Evolutionary conservation across 495 filamentous ascomycete genomes (phyloP), one percentile per base, ranked within the genome.

Genomic region (Daldinia decipiens): DNA sequence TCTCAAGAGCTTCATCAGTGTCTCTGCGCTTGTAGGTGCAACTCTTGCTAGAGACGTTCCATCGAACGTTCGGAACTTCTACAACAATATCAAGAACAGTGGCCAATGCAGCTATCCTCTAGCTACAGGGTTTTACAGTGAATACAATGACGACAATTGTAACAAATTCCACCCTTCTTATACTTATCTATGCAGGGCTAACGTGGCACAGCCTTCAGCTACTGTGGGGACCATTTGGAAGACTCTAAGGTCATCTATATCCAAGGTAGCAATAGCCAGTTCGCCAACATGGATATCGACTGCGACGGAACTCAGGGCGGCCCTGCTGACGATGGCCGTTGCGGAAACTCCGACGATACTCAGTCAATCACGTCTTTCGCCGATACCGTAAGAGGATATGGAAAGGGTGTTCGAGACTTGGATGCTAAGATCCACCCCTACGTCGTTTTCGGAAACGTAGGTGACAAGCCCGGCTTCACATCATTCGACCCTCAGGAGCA

Each of bases 231-330:
- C 68, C 77, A 78, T 58, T 45, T 79, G 5, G 19, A 66, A 17
- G 75, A 78, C 62, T 57, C 71, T 39, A 64, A 66, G 27, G 73
- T 81, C 62, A 74, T 82, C 57, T 84, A 81, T 66, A 55, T 82
- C 70, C 71, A 79, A 47, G 80, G 80, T 0, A 56, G 66, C 5
- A 68, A 72, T 57, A 68, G 70, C 51, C 63, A 71, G 13, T 65
- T 82, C 12, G 77, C 79, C 29, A 81, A 87, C 76, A 90, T 91
- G 87, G 89, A 91, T 72, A 82, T 92, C 59, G 89, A 91, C 77
- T 91, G 90, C 73, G 88, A 92, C 71, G 90, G 89, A 6, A 74
- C 77, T n/a, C 82, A 87, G 61, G 74, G 78, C 9, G 72, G 78
- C 4, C 74, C 75, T 0, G 86, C 85, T 0, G 84, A 84, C 61